These are phyloP conservation scores for Cryoendolithus antarcticus DNA, from an alignment of 2,329 filamentous ascomycete genomes.

Conservation along the genomic window DNA sequence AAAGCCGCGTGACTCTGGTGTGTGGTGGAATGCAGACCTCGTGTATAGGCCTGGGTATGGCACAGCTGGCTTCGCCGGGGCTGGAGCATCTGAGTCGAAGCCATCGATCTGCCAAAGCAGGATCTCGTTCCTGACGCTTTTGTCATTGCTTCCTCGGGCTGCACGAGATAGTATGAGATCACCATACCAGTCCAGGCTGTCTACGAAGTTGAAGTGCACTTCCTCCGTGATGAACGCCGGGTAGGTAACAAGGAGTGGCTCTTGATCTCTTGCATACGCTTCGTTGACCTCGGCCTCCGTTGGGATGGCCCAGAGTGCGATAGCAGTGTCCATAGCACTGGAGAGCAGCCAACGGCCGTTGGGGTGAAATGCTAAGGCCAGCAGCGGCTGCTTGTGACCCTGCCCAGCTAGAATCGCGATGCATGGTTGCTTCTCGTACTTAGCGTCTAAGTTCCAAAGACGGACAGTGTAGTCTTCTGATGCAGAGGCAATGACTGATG, in stretches of 20 bases:
- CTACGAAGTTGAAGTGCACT: slow-evolving; percentile 61
- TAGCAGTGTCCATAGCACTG: slow-evolving; percentile 59
- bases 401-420: slow-evolving; percentile 60
- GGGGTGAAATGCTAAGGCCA: slow-evolving; percentile 52
- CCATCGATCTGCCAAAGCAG: slow-evolving; percentile 67
- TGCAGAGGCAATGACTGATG: slow-evolving; percentile 60
- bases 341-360: slow-evolving; percentile 63
- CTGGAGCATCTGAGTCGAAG: slow-evolving; percentile 50
- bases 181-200: slow-evolving; percentile 62
- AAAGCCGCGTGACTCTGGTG: slow-evolving; percentile 33
- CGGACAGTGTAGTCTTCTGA: slow-evolving; percentile 63
- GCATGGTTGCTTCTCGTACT: slow-evolving; percentile 54
- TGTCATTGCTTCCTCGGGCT: slow-evolving; percentile 40
- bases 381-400: slow-evolving; percentile 55
- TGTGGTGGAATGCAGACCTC: slow-evolving; percentile 52
- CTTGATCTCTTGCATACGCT: slow-evolving; percentile 39
- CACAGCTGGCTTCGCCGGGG: slow-evolving; percentile 31
- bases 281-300: slow-evolving; percentile 36
- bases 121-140: slow-evolving; percentile 42
- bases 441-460: slow-evolving; percentile 60
- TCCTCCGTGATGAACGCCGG: slow-evolving; percentile 70
- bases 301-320: slow-evolving; percentile 53
- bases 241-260: slow-evolving; percentile 49
- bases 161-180: slow-evolving; percentile 64
- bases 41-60: slow-evolving; percentile 35